Evolutionary conservation across 1,284 basidiomycete genomes (phyloP).

Genomic region (Papiliotrema laurentii): DNA sequence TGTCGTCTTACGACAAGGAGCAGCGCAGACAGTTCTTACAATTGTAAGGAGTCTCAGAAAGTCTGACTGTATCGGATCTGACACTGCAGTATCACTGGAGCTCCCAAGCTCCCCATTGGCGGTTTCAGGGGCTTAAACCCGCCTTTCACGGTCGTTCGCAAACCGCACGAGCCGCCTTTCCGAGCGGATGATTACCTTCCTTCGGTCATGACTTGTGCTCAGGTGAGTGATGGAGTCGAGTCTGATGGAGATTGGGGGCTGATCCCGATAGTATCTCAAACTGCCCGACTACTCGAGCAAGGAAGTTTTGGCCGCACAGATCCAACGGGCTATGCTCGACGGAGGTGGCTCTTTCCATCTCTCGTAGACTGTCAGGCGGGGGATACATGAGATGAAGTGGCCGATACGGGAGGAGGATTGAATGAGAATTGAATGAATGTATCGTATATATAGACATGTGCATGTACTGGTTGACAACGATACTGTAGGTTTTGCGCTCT

Average conservation of each 20-base stretch:
- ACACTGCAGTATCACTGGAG: constrained; percentile 81
- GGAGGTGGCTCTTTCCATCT: constrained; percentile 93
- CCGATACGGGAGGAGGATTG: no score
- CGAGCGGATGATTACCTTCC: constrained; percentile 92
- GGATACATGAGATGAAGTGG: no score
- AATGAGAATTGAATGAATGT: no score
- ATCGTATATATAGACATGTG: no score
- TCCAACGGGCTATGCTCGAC: constrained; percentile 77
- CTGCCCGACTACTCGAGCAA: constrained; percentile 87
- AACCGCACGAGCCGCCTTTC: constrained; percentile 86
- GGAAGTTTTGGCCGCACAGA: constrained; percentile 70
- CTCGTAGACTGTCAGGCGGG: constrained; percentile 59
- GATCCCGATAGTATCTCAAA: constrained; percentile 65
- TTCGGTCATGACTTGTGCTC: constrained; percentile 98
- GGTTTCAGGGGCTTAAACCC: constrained; percentile 95
- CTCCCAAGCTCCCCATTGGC: constrained; percentile 88
- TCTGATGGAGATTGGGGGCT: neutral
- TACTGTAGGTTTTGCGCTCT: no score
- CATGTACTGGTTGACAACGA: no score
- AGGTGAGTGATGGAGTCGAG: constrained; percentile 47
- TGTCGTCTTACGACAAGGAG: constrained; percentile 70
- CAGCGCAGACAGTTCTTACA: constrained; percentile 85
- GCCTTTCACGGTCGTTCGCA: constrained; percentile 91
- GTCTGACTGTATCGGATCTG: no score
- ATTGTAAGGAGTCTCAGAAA: constrained; percentile 61